Conservation (phyloP, 2,329 filamentous ascomycete species). For the Tolypocladium ovalisporum region DNA sequence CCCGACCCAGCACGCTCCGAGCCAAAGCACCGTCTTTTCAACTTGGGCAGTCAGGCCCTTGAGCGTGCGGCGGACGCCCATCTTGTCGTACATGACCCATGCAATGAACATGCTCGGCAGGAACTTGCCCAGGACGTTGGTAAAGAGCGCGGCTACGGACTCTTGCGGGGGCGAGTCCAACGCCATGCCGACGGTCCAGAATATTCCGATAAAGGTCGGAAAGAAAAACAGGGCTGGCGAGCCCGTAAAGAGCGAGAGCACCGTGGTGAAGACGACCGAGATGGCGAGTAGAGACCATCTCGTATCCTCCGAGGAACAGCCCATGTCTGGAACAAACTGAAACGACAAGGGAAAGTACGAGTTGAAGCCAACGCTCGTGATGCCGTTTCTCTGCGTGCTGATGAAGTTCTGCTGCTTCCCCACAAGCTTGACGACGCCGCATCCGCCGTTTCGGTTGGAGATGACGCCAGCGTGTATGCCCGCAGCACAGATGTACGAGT, state of each 20-base stretch:
- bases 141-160: constrained; percentile 61
- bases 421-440: constrained; percentile 66
- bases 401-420: constrained; percentile 56
- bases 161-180: constrained; percentile 69
- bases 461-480: constrained; percentile 79
- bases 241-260: constrained; percentile 72
- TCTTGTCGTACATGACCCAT: constrained; percentile 80
- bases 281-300: constrained; percentile 78
- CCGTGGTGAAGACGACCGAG: constrained; percentile 65
- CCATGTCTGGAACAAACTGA: constrained; percentile 56
- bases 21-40: constrained; percentile 83
- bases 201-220: constrained; percentile 68
- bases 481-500: constrained; percentile 78
- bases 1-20: constrained; percentile 84
- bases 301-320: constrained; percentile 62
- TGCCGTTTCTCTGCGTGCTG: constrained; percentile 58
- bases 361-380: constrained; percentile 67
- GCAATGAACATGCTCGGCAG: constrained; percentile 80
- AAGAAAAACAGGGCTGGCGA: constrained; percentile 78
- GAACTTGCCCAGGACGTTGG: constrained; percentile 68
- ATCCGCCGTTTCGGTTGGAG: constrained; percentile 61
- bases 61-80: constrained; percentile 63
- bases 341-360: constrained; percentile 86
- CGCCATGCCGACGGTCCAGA: constrained; percentile 82
- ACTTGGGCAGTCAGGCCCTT: constrained; percentile 66